These are phyloP conservation scores for Solanum pimpinellifolium DNA, from an alignment of 257 asterid genomes.

Conservation along the genomic window DNA sequence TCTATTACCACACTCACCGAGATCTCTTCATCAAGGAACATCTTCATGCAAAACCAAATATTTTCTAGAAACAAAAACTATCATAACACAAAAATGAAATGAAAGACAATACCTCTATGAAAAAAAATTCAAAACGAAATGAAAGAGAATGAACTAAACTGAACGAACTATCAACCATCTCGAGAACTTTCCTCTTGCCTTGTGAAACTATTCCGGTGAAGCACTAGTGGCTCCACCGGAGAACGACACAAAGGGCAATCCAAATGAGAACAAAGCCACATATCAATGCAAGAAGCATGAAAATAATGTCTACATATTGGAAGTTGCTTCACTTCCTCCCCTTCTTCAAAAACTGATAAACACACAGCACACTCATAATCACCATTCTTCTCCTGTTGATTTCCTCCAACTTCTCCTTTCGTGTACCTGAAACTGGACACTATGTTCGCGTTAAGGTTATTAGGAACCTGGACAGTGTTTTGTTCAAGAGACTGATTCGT, in stretches of 20 bases:
- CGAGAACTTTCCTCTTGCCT: slow-evolving; percentile 15
- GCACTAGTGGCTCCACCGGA: slow-evolving; percentile 25
- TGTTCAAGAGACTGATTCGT: not conserved
- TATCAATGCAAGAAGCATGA: slow-evolving; percentile 69
- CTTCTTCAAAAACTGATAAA: slow-evolving; percentile 55
- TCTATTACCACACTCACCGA: not conserved
- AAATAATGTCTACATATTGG: slow-evolving; percentile 55
- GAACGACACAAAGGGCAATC: slow-evolving; percentile 78
- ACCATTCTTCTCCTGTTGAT: not conserved
- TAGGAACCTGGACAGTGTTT: not conserved
- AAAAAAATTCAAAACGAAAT: not conserved
- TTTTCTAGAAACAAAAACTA: not conserved
- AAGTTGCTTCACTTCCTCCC: slow-evolving; percentile 45
- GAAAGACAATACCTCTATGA: not conserved
- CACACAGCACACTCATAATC: slow-evolving; percentile 51
- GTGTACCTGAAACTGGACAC: slow-evolving; percentile 48
- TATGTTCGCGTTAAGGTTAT: not conserved
- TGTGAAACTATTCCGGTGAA: not conserved
- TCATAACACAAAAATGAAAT: not conserved
- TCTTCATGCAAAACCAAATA: not conserved
- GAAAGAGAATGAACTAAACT: slow-evolving; percentile 1
- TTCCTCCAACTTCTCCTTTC: slow-evolving; percentile 6
- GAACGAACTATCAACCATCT: slow-evolving; percentile 13
- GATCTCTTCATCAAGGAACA: not conserved
- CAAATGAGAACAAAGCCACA: slow-evolving; percentile 62